Base-by-base conservation (phyloP, 2,329 filamentous ascomycete species). In the Fusarium brevicatenulatum region DNA sequence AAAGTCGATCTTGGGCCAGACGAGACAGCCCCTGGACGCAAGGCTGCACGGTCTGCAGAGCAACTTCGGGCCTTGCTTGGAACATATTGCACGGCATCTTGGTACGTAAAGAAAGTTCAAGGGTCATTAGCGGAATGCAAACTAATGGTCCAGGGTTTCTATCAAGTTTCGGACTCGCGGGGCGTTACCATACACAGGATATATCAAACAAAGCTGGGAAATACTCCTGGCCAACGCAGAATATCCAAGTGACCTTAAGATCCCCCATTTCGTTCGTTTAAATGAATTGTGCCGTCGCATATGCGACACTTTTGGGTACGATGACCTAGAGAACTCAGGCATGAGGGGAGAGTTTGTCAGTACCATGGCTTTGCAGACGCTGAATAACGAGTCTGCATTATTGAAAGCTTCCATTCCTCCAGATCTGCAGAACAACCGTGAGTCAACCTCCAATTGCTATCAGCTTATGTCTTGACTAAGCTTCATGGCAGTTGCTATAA, bases 1-100 rank as follows among this genome's bases (percentile, higher is more conserved):
- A 67, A 60, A 15, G 65, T 67, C 4, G 65, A 67, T 21, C 65
- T 67, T 9, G 63, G 65, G 6, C 65, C 65, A 4, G 54, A 67
- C 4, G 65, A 67, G 8, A 67, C 65, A 12, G 65, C 46, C 6
- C 10, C 36, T 18, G 40, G 63, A 7, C 54, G 65, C 21, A 67
- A 53, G 30, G 36, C 46, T 0, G 36, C 54, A 23, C 46, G 65
- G 3, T 67, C 65, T 16, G 52, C 46, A 1, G 65, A 67, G 7
- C 54, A 67, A 12, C 28, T 67, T 6, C 54, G 65, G 4, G 65
- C 65, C 7, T 65, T 67, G 16, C 54, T 67, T 36, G 65, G 65
- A 7, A 68, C 65, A 9, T 67, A 67, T 4, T 67, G 63, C 9
- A 67, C 65, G 1, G 40, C 63, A 16, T 67, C 54, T 9, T 67